These are phyloP conservation scores for Quillaja saponaria DNA, from an alignment of 306 rosid species.

Conservation along the genomic window DNA sequence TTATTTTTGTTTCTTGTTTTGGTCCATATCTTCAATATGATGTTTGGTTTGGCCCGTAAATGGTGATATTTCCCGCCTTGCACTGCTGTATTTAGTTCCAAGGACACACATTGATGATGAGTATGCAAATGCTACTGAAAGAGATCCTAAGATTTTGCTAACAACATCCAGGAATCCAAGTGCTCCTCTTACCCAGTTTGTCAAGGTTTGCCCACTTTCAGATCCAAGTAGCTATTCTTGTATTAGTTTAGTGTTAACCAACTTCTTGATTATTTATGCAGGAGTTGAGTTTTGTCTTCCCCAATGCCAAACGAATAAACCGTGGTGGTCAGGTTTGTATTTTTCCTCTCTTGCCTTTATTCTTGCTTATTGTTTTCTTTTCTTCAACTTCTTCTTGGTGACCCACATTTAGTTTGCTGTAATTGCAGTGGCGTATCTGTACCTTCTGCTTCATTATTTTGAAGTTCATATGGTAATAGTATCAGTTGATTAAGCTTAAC, in stretches of 20 bases:
- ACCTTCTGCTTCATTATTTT: too few species aligned
- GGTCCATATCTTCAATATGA: constrained; percentile 14
- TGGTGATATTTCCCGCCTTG: constrained; percentile 7
- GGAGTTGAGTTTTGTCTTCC: constrained; percentile 85
- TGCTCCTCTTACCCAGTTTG: constrained; percentile 84
- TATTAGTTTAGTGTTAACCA: neutral
- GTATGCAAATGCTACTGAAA: constrained; percentile 77
- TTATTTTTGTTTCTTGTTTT: neutral
- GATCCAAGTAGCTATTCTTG: neutral
- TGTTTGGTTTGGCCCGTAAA: constrained; percentile 19
- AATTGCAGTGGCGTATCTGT: too few species aligned
- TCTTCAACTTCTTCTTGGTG: too few species aligned
- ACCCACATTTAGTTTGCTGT: too few species aligned
- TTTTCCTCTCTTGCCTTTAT: neutral
- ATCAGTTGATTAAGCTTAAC: too few species aligned
- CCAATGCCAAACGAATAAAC: constrained; percentile 86
- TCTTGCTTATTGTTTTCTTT: neutral
- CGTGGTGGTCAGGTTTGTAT: constrained; percentile 92
- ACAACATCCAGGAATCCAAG: constrained; percentile 94
- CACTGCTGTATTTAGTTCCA: constrained; percentile 49
- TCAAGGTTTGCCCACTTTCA: constrained; percentile 58
- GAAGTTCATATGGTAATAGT: too few species aligned
- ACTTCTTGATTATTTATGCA: constrained; percentile 32
- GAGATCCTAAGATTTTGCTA: constrained; percentile 79
- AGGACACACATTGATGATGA: constrained; percentile 83